Evolutionary conservation across 192 early-diverging fungal species (phyloP), one percentile per base, ranked within the genome.

Genomic region (Backusella mclennaniae): DNA sequence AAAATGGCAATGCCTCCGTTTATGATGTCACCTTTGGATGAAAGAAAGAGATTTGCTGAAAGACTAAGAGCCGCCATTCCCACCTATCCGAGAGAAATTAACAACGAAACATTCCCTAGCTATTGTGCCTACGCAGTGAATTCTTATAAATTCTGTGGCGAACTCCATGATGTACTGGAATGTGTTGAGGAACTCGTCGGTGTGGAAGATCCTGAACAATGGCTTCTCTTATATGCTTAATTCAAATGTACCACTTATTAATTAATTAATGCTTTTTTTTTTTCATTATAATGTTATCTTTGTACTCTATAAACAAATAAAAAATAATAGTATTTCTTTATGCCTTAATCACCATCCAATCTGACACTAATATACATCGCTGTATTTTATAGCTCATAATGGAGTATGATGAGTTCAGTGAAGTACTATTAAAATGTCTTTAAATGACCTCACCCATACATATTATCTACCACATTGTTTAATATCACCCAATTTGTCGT

Each of bases 1-100:
- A 81, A 81, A 38, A 63, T 71, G 21, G 63, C 80, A 23, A 53
- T 81, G 26, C 80, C 80, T 12, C 80, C 80, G 8, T 77, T 71
- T 53, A 38, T 81, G 67, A 23, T 77, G 15, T 74, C 72, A 15
- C 80, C 80, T 0, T n/a, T 44, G 12, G 71, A 71, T 38, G 71
- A 68, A 36, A 66, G 77, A 66, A 26, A 29, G 1, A 59, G 72
- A 35, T 78, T 74, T 41, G 44, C 59, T 17, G 19, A 41, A 36
- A 33, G 17, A 11, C 39, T 78, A n/a, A 59, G 63, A 19, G 3
- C 29, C 15, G 31, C 35, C 6, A 78, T 78, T 6, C 12, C 35
- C 15, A 5, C 17, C 0, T 23, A 29, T 7, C 31, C 41, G 6
- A 26, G 19, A 14, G 44, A 78, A 17, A 19, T 67, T 6, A 31